These are phyloP conservation scores for Pichia kluyveri DNA, from an alignment of 805 yeast species.

Conservation along the genomic window DNA sequence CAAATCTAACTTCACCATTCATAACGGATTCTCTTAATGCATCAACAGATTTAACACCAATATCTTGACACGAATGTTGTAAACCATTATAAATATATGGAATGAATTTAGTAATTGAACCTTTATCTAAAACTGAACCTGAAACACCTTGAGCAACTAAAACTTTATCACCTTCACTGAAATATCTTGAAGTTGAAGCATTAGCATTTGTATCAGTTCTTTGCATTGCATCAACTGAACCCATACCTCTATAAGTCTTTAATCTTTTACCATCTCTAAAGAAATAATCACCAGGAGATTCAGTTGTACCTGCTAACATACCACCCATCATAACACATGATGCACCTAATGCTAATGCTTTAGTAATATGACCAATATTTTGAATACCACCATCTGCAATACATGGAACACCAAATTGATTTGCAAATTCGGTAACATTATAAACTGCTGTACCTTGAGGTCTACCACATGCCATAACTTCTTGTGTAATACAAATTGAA, in stretches of 20 bases:
- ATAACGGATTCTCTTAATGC: constrained; percentile 58
- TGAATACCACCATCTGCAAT: constrained; percentile 99
- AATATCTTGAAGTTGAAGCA: constrained; percentile 97
- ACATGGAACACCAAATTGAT: constrained; percentile 94
- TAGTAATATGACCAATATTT: constrained; percentile 96
- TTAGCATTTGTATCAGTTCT: constrained; percentile 79
- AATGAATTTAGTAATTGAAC: constrained; percentile 85
- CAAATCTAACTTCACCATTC: constrained; percentile 76
- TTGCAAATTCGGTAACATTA: constrained; percentile 89
- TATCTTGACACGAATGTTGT: constrained; percentile 98
- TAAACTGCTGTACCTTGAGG: constrained; percentile 99
- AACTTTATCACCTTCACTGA: constrained; percentile 91
- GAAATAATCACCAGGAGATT: constrained; percentile 97
- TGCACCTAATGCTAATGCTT: constrained; percentile 95
- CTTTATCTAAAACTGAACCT: constrained; percentile 95
- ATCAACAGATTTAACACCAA: constrained; percentile 67
- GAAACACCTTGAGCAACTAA: constrained; percentile 98
- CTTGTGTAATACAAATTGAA: constrained; percentile 98
- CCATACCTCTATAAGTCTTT: constrained; percentile 98
- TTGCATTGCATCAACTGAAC: constrained; percentile 98
- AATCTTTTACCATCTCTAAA: constrained; percentile 97
- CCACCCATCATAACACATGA: constrained; percentile 99
- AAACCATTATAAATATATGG: constrained; percentile 93
- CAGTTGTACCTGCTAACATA: constrained; percentile 96
- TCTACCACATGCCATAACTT: constrained; percentile 99